Evolutionary conservation across 129 eudicot genomes (phyloP), one percentile per base, ranked within the genome.

Genomic region (Flaveria linearis): DNA sequence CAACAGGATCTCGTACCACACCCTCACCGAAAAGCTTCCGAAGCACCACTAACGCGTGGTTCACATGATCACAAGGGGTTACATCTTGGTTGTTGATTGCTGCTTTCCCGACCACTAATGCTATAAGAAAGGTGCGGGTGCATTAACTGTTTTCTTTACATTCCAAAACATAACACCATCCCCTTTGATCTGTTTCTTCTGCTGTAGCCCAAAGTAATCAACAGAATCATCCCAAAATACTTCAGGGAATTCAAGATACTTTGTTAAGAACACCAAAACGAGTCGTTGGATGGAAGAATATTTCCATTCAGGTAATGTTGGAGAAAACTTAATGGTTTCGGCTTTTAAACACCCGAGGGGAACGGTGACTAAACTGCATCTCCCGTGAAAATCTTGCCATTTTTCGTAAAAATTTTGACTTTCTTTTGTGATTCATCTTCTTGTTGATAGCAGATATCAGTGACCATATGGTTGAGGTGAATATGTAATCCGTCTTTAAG

Each of bases 101-200:
- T 45, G 99, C 97, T 77, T 89, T 91, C 64, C 99, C 99, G 11
- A 95, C 99, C 69, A 95, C 89, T 69, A 95, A 77, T 12, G 99
- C 97, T 74, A 95, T 91, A 30, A 95, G 97, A 76, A 95, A n/a
- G n/a, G n/a, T n/a, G n/a, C 95, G 9, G 99, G 99, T 17, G 99
- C 96, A 10, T 96, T 96, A 46, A 91, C 97, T 3, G 99, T 95
- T 84, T 95, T 95, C 76, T 84, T 89, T 23, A 95, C 89, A 71
- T 95, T 95, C 99, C 99, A 95, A 76, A 95, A 95, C 99, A 95
- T 95, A 78, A 83, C 99, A 95, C 80, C 84, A 83, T 33, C 99
- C 99, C 76, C 99, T 81, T 78, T 83, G 72, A 75, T 86, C 80
- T 41, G 90, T 86, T 75, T 84, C 89, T 70, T 89, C 92, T n/a